Base-by-base conservation (phyloP, 495 filamentous ascomycete species). In the Penicillium antarcticum region DNA sequence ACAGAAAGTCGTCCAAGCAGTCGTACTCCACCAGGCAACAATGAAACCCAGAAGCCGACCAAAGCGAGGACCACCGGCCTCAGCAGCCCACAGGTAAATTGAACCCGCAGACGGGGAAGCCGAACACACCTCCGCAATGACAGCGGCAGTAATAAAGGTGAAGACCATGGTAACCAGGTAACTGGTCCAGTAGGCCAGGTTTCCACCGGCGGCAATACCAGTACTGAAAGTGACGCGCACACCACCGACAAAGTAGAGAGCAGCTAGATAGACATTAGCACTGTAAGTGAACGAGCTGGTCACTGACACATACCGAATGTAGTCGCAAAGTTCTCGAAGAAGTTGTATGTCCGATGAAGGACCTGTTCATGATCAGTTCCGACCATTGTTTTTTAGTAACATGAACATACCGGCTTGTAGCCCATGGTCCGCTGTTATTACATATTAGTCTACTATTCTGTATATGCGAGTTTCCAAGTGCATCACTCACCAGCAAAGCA, bases 21-120 rank as follows among this genome's bases (percentile, higher is more conserved):
- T 81, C 9, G 77, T 80, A 64, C 77, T 80, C 79, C 79, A 81
- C 79, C 79, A 81, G 4, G 79, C 79, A 29, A 80, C 79, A 32
- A 79, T 65, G 57, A 81, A 80, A 7, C 79, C 79, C 26, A 81
- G 61, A 2, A 81, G 62, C 37, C 79, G 61, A 8, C 79, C 79
- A 58, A 69, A 81, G 21, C 70, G 65, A 32, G 75, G 75, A 33
- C 79, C 79, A 35, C 79, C 79, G 9, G 78, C 67, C 56, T 81
- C 79, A 14, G 79, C 79, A 16, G 79, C 79, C 79, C 79, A 81
- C 38, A 80, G 67, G 47, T 81, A 81, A 51, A 81, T 81, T 0
- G 78, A 80, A 0, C 79, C 79, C 10, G 79, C 78, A 0, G 79
- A 77, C 1, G 79, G 79, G 10, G 76, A 77, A 11, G 79, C 77